Conservation (phyloP, 2,329 filamentous ascomycete genomes). For the Biscogniauxia marginata region DNA sequence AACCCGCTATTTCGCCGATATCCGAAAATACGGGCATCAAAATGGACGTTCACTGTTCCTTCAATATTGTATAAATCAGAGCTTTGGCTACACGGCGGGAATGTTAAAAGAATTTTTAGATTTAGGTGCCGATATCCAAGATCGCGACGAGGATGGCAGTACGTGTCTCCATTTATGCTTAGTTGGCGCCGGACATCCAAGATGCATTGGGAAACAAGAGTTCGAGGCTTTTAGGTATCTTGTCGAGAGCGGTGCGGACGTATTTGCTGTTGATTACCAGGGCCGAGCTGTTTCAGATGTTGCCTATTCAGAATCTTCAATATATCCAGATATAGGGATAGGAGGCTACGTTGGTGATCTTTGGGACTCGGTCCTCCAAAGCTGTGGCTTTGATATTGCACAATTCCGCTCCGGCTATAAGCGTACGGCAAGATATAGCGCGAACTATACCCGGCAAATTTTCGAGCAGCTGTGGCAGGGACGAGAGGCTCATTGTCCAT, state of each 20-base stretch:
- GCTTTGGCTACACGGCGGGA: background rate
- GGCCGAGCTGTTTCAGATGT: background rate
- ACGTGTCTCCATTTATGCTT: slow-evolving; percentile 2
- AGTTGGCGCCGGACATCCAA: too few species aligned
- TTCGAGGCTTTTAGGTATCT: background rate
- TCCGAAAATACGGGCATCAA: background rate
- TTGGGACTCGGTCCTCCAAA: slow-evolving; percentile 2
- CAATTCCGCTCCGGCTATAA: background rate
- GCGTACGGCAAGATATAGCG: background rate
- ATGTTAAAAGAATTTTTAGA: background rate
- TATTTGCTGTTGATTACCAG: background rate
- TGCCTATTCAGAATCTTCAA: background rate
- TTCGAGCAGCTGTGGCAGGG: slow-evolving; percentile 5
- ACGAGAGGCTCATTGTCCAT: slow-evolving; percentile 1
- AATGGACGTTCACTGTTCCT: background rate
- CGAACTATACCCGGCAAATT: background rate
- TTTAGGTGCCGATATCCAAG: background rate
- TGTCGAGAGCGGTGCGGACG: background rate
- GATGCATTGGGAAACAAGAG: background rate
- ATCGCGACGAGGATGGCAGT: background rate
- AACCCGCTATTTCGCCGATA: background rate
- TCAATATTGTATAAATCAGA: background rate
- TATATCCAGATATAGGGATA: background rate
- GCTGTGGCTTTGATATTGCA: background rate
- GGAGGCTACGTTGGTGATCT: slow-evolving; percentile 1